phyloP scores from a whole-genome alignment of 148 eudicot species.

The Agrostemma githago region DNA sequence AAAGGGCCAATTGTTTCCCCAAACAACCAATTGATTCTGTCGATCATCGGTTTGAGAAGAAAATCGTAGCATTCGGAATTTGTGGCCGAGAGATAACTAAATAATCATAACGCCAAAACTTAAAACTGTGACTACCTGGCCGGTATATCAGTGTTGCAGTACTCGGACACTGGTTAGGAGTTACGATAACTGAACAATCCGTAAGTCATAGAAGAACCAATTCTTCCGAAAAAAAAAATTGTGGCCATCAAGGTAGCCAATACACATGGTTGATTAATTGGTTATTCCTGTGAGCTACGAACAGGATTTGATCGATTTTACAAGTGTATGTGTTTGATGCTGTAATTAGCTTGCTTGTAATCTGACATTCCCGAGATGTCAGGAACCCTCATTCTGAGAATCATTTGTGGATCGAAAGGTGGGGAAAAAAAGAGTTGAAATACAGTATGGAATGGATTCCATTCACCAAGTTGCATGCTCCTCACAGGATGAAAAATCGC shows the following conservation, averaged over 20 bases:
- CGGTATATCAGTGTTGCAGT: too few relatives aligned
- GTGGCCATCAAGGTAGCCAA: background rate
- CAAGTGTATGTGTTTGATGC: background rate
- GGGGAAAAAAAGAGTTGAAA: background rate
- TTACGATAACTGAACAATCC: too few relatives aligned
- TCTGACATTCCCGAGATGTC: background rate
- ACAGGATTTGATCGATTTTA: background rate
- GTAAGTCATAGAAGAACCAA: background rate
- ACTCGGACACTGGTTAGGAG: too few relatives aligned
- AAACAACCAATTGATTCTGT: too few relatives aligned
- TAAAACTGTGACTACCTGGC: too few relatives aligned
- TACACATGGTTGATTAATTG: background rate
- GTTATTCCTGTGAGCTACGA: background rate
- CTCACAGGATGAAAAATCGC: background rate
- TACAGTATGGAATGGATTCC: background rate
- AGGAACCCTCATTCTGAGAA: conserved; percentile 4
- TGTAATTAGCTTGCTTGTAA: background rate
- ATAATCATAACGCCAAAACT: too few relatives aligned
- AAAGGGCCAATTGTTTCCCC: too few relatives aligned
- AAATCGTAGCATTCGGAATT: too few relatives aligned
- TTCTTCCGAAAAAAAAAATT: background rate
- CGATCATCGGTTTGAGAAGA: too few relatives aligned
- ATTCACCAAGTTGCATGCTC: background rate
- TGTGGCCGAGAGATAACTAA: too few relatives aligned
- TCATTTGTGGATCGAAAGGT: background rate